Evolutionary conservation across 257 asterid genomes (phyloP), one percentile per base, ranked within the genome.

Genomic region (Nicotiana noctiflora): DNA sequence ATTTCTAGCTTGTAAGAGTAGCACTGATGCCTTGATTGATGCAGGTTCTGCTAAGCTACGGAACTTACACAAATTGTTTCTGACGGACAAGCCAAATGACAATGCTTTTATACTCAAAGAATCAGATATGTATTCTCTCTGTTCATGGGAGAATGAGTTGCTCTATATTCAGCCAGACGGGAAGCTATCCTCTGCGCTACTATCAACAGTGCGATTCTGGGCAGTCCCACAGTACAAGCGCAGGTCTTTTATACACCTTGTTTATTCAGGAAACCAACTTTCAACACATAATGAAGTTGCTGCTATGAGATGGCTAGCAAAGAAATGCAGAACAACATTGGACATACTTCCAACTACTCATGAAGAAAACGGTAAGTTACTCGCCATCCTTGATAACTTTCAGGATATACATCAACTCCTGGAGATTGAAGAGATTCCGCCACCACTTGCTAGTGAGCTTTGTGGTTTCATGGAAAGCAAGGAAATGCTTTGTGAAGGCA

Each of bases 31-130:
- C 56, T 6, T 37, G 15, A 40, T 37, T 3, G 11, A 21, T 84
- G 46, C 90, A 93, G 99, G 94, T 95, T 88, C 96, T 95, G 84
- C 87, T 95, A 79, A 91, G 97, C 89, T 95, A 95, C n/a, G 99
- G 98, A 23, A 88, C 92, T 79, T 95, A 93, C 87, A 95, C 99
- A 59, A 93, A 95, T 80, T 95, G 86, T 86, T 95, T 79, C 91
- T 95, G 40, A 82, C 79, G 10, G 90, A 88, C 12, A 95, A 92
- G 82, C 94, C 97, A 72, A 95, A 93, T 75, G 97, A 95, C 81
- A 95, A 89, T 60, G 94, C 90, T 63, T 95, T 88, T 84, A 89
- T 93, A 66, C 84, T 94, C 53, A 81, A 93, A 81, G 97, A 92
- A 81, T 88, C 92, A 14, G 93, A 91, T 59, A 91, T 93, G 89